Evolutionary conservation across 2,329 filamentous ascomycete species (phyloP).

Genomic region (Ophiostoma ulmi): DNA sequence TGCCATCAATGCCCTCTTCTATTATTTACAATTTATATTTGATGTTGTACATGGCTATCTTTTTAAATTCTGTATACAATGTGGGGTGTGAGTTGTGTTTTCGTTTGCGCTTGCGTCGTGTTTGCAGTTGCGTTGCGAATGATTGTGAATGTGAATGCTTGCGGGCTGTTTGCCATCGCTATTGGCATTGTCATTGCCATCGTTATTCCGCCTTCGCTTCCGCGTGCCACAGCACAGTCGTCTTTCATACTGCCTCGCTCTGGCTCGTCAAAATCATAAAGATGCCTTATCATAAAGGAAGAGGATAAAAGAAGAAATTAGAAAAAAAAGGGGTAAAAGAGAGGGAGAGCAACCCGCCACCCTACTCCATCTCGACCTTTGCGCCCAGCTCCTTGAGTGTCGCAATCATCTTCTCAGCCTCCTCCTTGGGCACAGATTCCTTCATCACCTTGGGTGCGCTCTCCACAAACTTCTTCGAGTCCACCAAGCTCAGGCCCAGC

Average conservation of each 20-base stretch:
- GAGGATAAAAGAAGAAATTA: background rate
- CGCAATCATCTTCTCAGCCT: constrained; percentile 95
- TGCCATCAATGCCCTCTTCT: background rate
- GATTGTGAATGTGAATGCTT: background rate
- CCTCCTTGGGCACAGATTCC: constrained; percentile 97
- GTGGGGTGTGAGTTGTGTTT: constrained; percentile 1
- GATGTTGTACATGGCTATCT: constrained; percentile 14
- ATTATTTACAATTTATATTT: constrained; percentile 2
- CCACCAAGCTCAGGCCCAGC: constrained; percentile 90
- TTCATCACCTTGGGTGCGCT: constrained; percentile 97
- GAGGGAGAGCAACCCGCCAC: background rate
- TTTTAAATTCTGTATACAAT: constrained; percentile 13
- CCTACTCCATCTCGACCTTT: constrained; percentile 83
- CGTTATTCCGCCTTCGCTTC: background rate
- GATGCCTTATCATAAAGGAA: background rate
- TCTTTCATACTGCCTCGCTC: constrained; percentile 10
- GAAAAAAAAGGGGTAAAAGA: background rate
- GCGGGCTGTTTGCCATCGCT: background rate
- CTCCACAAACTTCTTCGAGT: constrained; percentile 99
- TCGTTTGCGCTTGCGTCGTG: constrained; percentile 1
- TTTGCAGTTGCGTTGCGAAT: background rate
- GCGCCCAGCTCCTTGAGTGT: constrained; percentile 90
- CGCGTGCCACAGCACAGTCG: constrained; percentile 12
- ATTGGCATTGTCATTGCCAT: background rate
- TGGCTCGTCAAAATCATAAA: constrained; percentile 3